These are phyloP conservation scores for Corylus americana DNA, from an alignment of 306 rosid genomes.

Conservation along the genomic window DNA sequence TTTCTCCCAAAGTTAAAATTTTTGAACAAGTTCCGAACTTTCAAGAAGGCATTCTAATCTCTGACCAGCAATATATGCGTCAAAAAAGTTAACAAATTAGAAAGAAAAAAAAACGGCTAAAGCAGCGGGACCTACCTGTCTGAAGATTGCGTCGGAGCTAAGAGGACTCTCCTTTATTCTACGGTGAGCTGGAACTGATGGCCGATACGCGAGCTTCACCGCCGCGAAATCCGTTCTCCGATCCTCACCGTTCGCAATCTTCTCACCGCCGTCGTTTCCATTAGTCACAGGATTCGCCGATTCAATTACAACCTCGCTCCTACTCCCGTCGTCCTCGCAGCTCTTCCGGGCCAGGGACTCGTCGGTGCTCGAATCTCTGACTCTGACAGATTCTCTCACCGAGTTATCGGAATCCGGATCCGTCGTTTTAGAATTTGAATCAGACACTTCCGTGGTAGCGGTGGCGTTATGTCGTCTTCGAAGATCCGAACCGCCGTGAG, in stretches of 20 bases:
- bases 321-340: conserved; percentile 34
- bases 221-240: conserved; percentile 30
- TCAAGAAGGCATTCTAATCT: background rate
- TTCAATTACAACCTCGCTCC: conserved; percentile 27
- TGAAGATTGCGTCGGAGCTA: conserved; percentile 82
- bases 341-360: conserved; percentile 29
- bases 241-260: conserved; percentile 17
- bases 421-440: conserved; percentile 31
- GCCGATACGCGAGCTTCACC: conserved; percentile 51
- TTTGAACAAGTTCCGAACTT: background rate
- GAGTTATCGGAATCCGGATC: conserved; percentile 32
- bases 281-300: conserved; percentile 10
- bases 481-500: conserved; percentile 22
- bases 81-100: background rate
- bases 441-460: conserved; percentile 23
- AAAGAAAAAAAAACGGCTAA: background rate
- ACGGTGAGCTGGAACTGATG: conserved; percentile 82
- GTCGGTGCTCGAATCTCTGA: conserved; percentile 30
- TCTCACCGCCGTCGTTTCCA: conserved; percentile 26
- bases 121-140: conserved; percentile 51
- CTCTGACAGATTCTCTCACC: conserved; percentile 24
- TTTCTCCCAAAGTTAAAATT: background rate
- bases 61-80: background rate
- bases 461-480: conserved; percentile 49
- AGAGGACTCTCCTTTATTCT: conserved; percentile 84